Evolutionary conservation across 768 basidiomycete genomes (phyloP).

Genomic region (Leucogyrophana mollusca): DNA sequence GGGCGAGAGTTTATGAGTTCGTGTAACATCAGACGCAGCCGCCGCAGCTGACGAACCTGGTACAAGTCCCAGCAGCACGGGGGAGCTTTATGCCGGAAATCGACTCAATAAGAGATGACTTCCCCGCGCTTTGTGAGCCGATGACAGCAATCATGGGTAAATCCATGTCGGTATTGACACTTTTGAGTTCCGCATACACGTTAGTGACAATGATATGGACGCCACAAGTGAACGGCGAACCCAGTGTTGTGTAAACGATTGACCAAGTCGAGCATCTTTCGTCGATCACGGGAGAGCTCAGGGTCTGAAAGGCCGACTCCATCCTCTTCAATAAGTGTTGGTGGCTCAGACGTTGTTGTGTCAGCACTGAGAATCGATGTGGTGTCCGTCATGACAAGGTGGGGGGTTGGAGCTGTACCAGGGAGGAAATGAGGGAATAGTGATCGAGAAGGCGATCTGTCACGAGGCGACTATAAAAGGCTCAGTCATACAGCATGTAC

Average conservation of each 20-base stretch:
- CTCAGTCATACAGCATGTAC: too few relatives aligned
- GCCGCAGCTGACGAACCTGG: slow-evolving; percentile 42
- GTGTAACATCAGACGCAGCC: background rate
- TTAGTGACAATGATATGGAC: slow-evolving; percentile 1
- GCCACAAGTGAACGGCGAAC: slow-evolving; percentile 29
- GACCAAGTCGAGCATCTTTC: slow-evolving; percentile 55
- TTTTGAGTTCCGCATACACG: slow-evolving; percentile 19
- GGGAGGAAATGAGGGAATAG: too few relatives aligned
- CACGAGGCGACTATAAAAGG: too few relatives aligned
- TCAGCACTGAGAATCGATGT: background rate
- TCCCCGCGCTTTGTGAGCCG: slow-evolving; percentile 72
- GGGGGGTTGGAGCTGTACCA: too few relatives aligned
- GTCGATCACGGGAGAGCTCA: slow-evolving; percentile 37
- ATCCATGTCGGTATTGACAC: slow-evolving; percentile 69
- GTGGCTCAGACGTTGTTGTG: background rate
- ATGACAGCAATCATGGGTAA: slow-evolving; percentile 73
- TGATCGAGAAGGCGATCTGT: too few relatives aligned
- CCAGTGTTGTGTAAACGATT: slow-evolving; percentile 64
- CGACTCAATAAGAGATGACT: slow-evolving; percentile 75
- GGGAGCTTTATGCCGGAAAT: slow-evolving; percentile 74
- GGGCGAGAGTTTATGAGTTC: background rate
- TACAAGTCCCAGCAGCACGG: slow-evolving; percentile 73
- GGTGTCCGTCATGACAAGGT: background rate
- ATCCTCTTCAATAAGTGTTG: background rate
- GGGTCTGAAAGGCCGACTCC: slow-evolving; percentile 56